phyloP scores from a whole-genome alignment of 2,329 filamentous ascomycete species.

The Claviceps sp. region DNA sequence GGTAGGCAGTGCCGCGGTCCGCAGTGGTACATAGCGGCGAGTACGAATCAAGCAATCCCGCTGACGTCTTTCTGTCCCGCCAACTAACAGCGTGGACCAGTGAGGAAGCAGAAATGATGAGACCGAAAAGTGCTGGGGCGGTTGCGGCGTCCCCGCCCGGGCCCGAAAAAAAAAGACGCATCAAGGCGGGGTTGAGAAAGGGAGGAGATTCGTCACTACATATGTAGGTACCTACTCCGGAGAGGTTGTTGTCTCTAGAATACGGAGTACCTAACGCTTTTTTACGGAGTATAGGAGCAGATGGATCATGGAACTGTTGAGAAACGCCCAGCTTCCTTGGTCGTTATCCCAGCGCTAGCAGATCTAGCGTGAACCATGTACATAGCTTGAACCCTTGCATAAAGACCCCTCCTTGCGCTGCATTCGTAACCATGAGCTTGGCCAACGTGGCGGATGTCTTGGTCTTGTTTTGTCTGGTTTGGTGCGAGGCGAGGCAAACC shows the following conservation, averaged over 20 bases:
- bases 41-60: not conserved
- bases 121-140: not conserved
- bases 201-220: not conserved
- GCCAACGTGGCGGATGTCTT: not conserved
- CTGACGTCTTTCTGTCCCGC: conserved; percentile 1
- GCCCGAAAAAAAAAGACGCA: conserved; percentile 20
- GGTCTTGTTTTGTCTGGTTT: not conserved
- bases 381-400: not conserved
- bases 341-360: not conserved
- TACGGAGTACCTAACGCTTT: too few relatives aligned
- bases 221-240: too few relatives aligned
- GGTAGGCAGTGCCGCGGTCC: conserved; percentile 4
- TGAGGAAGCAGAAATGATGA: not conserved
- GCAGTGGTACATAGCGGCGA: not conserved
- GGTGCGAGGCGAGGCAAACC: too few relatives aligned
- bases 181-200: conserved; percentile 2
- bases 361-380: not conserved
- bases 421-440: not conserved
- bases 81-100: conserved; percentile 1
- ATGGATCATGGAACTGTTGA: not conserved
- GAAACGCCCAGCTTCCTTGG: not conserved
- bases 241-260: not conserved
- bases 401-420: not conserved
- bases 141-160: conserved; percentile 4
- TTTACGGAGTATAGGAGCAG: too few relatives aligned